A percentile compares a stretch with the other conserved stretches of the same genome.
Conservation (phyloP, 495 filamentous ascomycete genomes). For the Podospora comata region DNA sequence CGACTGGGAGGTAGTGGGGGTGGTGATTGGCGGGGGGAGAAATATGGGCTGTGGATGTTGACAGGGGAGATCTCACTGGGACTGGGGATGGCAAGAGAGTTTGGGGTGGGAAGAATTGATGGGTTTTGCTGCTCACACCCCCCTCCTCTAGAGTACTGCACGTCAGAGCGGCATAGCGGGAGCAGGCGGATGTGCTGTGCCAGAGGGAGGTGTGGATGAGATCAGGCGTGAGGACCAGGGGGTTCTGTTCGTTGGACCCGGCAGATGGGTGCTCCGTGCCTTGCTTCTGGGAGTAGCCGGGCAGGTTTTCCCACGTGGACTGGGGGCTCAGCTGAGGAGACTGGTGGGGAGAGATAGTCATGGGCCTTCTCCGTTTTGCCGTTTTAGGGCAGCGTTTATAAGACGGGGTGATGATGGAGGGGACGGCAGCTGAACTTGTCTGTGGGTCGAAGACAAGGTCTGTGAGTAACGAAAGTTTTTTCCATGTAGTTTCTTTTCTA, state of each 20-base stretch:
- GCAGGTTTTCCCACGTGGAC: background rate
- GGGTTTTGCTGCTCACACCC: slow-evolving; percentile 38
- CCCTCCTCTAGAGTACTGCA: background rate
- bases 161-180: background rate
- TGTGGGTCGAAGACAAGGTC: background rate
- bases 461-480: background rate
- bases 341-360: background rate
- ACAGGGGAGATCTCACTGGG: background rate
- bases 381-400: background rate
- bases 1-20: too few relatives aligned
- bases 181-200: background rate
- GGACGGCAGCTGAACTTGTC: background rate
- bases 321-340: background rate
- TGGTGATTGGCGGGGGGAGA: slow-evolving; percentile 4
- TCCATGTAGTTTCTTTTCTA: background rate
- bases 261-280: background rate
- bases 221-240: background rate
- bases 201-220: background rate
- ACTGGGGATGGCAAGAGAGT: background rate
- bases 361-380: background rate
- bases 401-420: background rate
- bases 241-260: background rate
- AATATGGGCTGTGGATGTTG: background rate
- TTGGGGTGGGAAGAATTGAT: slow-evolving; percentile 16
- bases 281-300: background rate